phyloP scores from a whole-genome alignment of 345 rosid genomes.

The Raphanus sativus region DNA sequence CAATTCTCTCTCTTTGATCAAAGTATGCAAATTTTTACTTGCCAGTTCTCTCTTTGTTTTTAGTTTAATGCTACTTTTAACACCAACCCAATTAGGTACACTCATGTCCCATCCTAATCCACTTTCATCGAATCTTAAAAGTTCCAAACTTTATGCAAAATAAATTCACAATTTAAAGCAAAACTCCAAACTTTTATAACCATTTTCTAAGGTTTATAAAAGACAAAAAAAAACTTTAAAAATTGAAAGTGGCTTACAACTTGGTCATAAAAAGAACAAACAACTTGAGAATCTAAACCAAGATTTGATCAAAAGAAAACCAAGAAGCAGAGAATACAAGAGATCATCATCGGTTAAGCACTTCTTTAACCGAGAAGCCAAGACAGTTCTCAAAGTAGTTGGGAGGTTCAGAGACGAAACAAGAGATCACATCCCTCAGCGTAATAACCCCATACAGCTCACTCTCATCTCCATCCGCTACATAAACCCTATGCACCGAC shows the following conservation, averaged over 20 bases:
- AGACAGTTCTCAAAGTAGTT: conserved; percentile 58
- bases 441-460: conserved; percentile 82
- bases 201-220: neutral
- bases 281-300: conserved; percentile 1
- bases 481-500: conserved; percentile 72
- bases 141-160: neutral
- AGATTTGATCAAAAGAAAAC: neutral
- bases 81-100: neutral
- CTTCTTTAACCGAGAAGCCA: conserved; percentile 60
- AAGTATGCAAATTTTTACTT: neutral
- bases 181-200: neutral
- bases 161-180: neutral
- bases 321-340: neutral
- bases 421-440: conserved; percentile 83
- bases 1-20: neutral
- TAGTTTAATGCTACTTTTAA: neutral
- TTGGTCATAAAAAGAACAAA: neutral
- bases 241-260: neutral
- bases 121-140: neutral
- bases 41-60: neutral
- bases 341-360: conserved; percentile 43
- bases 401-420: conserved; percentile 81
- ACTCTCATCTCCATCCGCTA: conserved; percentile 47
- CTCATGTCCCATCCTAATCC: neutral
- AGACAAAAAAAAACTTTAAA: neutral